Base-by-base conservation (phyloP, 345 rosid species). In the Barbarea vulgaris region DNA sequence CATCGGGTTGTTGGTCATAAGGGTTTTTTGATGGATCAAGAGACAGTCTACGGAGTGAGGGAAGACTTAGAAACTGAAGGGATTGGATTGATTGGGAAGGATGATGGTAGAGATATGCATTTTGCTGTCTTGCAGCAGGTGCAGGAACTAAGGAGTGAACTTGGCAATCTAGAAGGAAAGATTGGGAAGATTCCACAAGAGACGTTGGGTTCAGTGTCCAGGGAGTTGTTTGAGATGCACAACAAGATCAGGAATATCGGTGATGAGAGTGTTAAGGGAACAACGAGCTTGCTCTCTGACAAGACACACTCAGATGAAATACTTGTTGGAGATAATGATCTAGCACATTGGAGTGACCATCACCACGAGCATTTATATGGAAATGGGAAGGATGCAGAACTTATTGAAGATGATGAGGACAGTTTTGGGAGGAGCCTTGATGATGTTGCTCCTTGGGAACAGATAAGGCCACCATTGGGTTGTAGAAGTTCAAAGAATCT, bases 1-100 rank as follows among this genome's bases (percentile, higher is more conserved):
- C 99, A 95, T 83, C 85, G 99, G 31, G 85, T 95, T 67, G 91
- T 95, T 79, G 99, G 98, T 82, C 92, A 87, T 61, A 92, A 89
- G 70, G 96, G 88, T 6, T 81, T 88, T 77, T 56, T 85, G 72
- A 77, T 85, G 87, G 98, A 95, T 60, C 96, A 88, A 62, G 99
- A 95, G 24, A 81, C 79, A 1, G 87, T 81, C 24, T 95, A 92
- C 78, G 99, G 99, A 25, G 97, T 90, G 53, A 88, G 80, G 50
- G 99, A 95, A 73, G 97, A 92, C 13, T 41, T 87, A 54, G 96
- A 92, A 30, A 80, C 42, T 46, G 98, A 95, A 6, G 93, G 86
- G 37, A 83, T 84, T 61, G 87, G 90, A 30, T 51, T 85, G 79
- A 65, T 86, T 64, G 91, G 85, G 68, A 94, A 94, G 77, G 93